Conservation (phyloP, 768 basidiomycete species). For the Boletus vinaceobasis region DNA sequence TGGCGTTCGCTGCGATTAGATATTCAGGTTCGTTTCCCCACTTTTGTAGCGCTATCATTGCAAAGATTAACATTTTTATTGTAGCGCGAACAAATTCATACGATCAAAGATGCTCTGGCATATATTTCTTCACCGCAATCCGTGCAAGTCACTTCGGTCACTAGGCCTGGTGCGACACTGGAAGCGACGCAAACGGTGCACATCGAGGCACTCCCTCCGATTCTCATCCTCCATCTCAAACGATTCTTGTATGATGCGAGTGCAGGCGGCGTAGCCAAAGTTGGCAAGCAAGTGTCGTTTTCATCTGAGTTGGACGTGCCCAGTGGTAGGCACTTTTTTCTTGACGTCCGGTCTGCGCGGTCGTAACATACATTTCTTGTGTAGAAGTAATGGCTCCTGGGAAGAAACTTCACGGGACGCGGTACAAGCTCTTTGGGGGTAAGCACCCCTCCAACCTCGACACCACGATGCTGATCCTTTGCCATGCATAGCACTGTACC, state of each 20-base stretch:
- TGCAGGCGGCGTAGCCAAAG: conserved; percentile 79
- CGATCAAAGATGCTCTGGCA: conserved; percentile 79
- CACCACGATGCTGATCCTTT: background rate
- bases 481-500: conserved; percentile 66
- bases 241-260: conserved; percentile 82
- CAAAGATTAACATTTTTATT: background rate
- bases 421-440: conserved; percentile 87
- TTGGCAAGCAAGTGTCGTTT: conserved; percentile 77
- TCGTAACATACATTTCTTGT: background rate
- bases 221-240: conserved; percentile 87
- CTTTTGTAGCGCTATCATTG: background rate
- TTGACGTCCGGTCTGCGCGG: background rate
- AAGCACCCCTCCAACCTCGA: conserved; percentile 15
- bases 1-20: conserved; percentile 88
- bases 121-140: conserved; percentile 76
- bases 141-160: conserved; percentile 64
- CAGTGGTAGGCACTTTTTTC: conserved; percentile 40
- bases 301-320: conserved; percentile 75
- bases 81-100: conserved; percentile 69
- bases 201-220: conserved; percentile 78
- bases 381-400: conserved; percentile 61
- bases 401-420: conserved; percentile 44
- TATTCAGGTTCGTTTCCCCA: conserved; percentile 59
- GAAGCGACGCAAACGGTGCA: conserved; percentile 74
- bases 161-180: conserved; percentile 53